These are phyloP conservation scores for Kazachstania sp. DNA, from an alignment of 1,139 yeast genomes.

Conservation along the genomic window DNA sequence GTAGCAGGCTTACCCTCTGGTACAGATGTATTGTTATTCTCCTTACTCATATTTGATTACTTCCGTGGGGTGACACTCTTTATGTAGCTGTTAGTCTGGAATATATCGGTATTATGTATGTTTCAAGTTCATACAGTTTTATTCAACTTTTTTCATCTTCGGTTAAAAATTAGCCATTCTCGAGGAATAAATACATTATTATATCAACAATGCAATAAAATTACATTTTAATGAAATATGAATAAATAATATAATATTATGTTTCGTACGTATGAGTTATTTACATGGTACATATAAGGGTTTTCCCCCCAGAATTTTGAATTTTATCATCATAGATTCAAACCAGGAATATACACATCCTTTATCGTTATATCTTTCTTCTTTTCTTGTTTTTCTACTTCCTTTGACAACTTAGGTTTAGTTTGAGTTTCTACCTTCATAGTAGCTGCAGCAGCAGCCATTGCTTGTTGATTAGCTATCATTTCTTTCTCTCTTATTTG, in stretches of 20 bases:
- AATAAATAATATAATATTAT: neutral
- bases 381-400: constrained; percentile 5
- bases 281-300: constrained; percentile 1
- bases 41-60: neutral
- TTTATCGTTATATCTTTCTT: constrained; percentile 14
- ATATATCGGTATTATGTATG: neutral
- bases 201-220: neutral
- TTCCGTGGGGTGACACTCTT: no score
- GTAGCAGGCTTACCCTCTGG: constrained; percentile 5
- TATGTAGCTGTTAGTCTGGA: no score
- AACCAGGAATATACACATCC: constrained; percentile 24
- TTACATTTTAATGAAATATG: neutral
- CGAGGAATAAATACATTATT: neutral
- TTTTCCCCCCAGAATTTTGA: no score
- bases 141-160: neutral
- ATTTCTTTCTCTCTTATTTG: constrained; percentile 4
- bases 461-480: neutral
- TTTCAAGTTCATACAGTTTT: neutral
- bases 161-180: neutral
- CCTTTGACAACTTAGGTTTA: constrained; percentile 1
- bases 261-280: neutral
- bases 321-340: constrained; percentile 9
- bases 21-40: neutral
- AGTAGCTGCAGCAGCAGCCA: neutral
- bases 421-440: neutral